phyloP scores from a whole-genome alignment of 176 grass and related monocot species.

The Oryza glaberrima region DNA sequence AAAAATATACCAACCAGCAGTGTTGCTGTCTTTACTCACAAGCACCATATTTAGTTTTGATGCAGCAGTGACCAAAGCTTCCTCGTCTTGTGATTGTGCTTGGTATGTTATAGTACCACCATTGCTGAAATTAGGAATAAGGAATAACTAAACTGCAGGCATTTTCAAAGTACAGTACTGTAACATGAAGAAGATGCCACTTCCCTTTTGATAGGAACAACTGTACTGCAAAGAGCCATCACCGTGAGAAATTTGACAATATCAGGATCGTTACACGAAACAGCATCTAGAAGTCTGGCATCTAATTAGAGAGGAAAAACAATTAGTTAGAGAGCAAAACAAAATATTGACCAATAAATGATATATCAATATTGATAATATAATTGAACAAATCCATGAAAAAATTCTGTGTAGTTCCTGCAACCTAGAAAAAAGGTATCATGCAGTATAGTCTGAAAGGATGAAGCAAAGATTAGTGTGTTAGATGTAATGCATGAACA shows the following conservation, averaged over 20 bases:
- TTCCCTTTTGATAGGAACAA: slow-evolving; percentile 83
- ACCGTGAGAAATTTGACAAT: slow-evolving; percentile 79
- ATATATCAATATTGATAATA: slow-evolving; percentile 8
- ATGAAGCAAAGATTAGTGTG: slow-evolving; percentile 5
- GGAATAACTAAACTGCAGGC: slow-evolving; percentile 6
- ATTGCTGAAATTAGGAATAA: slow-evolving; percentile 52
- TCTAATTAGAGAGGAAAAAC: slow-evolving; percentile 67
- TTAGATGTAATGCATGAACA: not conserved
- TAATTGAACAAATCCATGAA: slow-evolving; percentile 18
- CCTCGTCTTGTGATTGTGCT: slow-evolving; percentile 97
- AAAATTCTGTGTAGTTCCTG: slow-evolving; percentile 1
- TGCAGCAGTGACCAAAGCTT: slow-evolving; percentile 89
- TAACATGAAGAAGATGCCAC: slow-evolving; percentile 24
- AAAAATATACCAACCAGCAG: slow-evolving; percentile 60
- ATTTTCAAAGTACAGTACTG: not conserved
- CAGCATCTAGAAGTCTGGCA: slow-evolving; percentile 71
- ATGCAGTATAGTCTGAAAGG: slow-evolving; percentile 1
- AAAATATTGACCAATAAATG: slow-evolving; percentile 10
- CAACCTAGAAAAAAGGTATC: not conserved
- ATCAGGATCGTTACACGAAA: slow-evolving; percentile 71
- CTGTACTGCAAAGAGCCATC: slow-evolving; percentile 96
- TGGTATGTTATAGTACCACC: slow-evolving; percentile 71
- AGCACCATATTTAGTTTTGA: slow-evolving; percentile 79
- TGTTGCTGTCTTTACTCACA: slow-evolving; percentile 63
- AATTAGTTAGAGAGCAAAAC: slow-evolving; percentile 38